Percentiles rank a stretch among this genome's conserved stretches.
Evolutionary conservation across 2,329 filamentous ascomycete species (phyloP).

Genomic region (Plenodomus lindquistii): DNA sequence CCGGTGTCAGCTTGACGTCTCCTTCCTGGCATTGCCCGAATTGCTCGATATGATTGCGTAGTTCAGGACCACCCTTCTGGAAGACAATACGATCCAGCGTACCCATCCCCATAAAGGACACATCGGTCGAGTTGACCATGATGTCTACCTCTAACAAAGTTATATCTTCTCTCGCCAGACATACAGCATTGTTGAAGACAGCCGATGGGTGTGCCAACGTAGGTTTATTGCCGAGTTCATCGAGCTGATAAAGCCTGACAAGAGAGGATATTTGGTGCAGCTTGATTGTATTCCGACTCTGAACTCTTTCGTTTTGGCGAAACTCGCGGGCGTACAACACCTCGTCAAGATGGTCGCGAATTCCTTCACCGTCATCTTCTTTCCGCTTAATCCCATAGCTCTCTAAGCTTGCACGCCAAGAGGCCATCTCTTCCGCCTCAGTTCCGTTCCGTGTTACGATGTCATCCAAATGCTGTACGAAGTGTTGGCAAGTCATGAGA

Average conservation of each 20-base stretch:
- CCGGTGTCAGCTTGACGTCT: conserved; percentile 30
- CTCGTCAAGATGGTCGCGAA: conserved; percentile 27
- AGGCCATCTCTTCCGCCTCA: conserved; percentile 23
- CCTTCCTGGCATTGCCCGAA: conserved; percentile 34
- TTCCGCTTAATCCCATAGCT: conserved; percentile 25
- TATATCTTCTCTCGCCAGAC: conserved; percentile 38
- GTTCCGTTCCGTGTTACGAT: conserved; percentile 15
- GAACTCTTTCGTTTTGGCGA: conserved; percentile 14
- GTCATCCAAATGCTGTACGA: conserved; percentile 24
- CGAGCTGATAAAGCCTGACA: conserved; percentile 29
- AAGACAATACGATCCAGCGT: conserved; percentile 38
- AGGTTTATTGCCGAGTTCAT: conserved; percentile 24
- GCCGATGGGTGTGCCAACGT: conserved; percentile 28
- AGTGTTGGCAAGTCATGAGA: conserved; percentile 26
- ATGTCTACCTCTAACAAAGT: conserved; percentile 38
- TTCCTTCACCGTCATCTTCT: conserved; percentile 13
- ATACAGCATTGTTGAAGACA: conserved; percentile 33
- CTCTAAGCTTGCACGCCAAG: conserved; percentile 22
- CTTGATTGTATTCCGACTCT: conserved; percentile 20
- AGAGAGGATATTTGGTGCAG: conserved; percentile 33
- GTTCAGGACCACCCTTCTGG: conserved; percentile 28
- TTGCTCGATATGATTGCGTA: conserved; percentile 24
- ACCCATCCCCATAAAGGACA: conserved; percentile 30
- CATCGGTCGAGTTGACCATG: conserved; percentile 39
- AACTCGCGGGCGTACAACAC: conserved; percentile 30